Base-by-base conservation (phyloP, 2,329 filamentous ascomycete genomes). In the Diaporthe nobilis region DNA sequence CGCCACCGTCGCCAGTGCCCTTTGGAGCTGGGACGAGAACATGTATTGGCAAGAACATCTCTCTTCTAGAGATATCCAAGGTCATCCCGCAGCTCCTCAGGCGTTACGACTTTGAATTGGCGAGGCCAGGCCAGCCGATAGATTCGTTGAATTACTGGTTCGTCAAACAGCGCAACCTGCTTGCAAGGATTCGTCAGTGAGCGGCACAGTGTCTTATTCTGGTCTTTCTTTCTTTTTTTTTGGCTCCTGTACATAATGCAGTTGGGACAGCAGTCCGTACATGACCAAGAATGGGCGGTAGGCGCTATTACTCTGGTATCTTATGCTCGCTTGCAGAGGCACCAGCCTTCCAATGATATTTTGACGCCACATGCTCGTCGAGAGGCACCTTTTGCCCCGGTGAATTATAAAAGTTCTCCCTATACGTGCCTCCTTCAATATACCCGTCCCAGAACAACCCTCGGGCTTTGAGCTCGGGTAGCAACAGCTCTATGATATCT, bases 401-500 rank as follows among this genome's bases (percentile, higher is more conserved):
- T 42, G 77, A 79, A 0, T 81, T 83, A 34, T 85, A 86, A 10
- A 87, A 81, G 73, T 87, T 87, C 80, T 87, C 86, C 4, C 86
- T 79, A 53, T 86, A 86, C 0, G 85, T 86, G 3, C 85, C 86
- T 0, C 84, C 82, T 4, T 85, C 83, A 0, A 86, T 82, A 58
- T 88, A 88, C 39, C 85, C 85, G 28, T 87, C 85, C 85, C 86
- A 91, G 79, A 92, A 91, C 5, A 92, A 79, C 0, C 91, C 91
- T 20, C 92, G 84, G 31, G 84, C 82, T 58, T 86, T 87, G 37
- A 94, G 82, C 77, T 93, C 93, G 0, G 93, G 92, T 0, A 94
- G 78, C 3, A 94, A 81, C 13, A 93, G 84, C 12, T 92, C 88
- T 44, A 92, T 89, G 1, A 94, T 88, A 77, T 94, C 92, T 74